Evolutionary conservation across 768 basidiomycete genomes (phyloP), one percentile per base, ranked within the genome.

Genomic region (Hypholoma sublateritium): DNA sequence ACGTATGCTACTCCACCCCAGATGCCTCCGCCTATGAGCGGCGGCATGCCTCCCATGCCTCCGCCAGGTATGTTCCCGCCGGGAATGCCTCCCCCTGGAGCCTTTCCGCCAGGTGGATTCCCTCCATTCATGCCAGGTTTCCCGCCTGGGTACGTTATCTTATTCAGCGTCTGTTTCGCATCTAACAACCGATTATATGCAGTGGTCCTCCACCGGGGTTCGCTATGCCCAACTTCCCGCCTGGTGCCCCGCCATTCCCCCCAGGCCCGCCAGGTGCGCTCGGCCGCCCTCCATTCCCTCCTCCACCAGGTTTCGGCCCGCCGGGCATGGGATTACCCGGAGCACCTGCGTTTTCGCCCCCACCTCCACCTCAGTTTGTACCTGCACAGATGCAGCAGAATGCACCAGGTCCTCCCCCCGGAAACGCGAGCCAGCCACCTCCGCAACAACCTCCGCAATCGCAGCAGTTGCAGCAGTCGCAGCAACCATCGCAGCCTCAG

Each of bases 1-100:
- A 77, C 89, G 1, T 93, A 93, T 63, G 75, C 78, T 16, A 73
- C 77, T 35, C 80, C 83, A 3, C 77, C 80, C 5, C 57, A 73
- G 42, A 64, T 60, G 9, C 70, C 72, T 50, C 74, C 75, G 25
- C 64, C 73, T 35, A 70, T 68, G 24, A 66, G 67, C 13, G 59
- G 63, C 55, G 35, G 34, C 7, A 71, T 71, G 17, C 70, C 69
- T 2, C 74, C 78, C 4, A 34, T 54, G 12, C 71, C 73, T 7
- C 77, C 58, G 3, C 59, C 64, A 21, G 55, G 53, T 7, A 60
- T 64, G 61, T 69, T 76, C 50, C 77, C 76, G 25, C 57, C 58
- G 35, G 77, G 76, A 43, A 65, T 70, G 41, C 80, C 80, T 47
- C 78, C 78, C 14, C 66, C 73, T 22, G 76, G 74, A 24, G 71